Base-by-base conservation (phyloP, 768 basidiomycete species). In the Suillus subaureus region DNA sequence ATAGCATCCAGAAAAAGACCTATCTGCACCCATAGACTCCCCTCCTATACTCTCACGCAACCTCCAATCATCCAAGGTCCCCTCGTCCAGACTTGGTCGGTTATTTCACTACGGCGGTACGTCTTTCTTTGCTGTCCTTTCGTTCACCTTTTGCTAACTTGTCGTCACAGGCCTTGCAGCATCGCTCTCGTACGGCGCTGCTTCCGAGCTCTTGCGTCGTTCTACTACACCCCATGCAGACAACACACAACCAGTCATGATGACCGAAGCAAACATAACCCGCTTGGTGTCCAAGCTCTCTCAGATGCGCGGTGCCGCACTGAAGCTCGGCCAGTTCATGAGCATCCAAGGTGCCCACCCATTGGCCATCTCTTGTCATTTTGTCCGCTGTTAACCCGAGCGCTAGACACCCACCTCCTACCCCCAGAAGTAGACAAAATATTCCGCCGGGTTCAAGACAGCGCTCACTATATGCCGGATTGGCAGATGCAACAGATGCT, bases 381-480 rank as follows among this genome's bases (percentile, higher is more conserved):
- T 39, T 37, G 33, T 4, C 12, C 4, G 9, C 66, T 21, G 64
- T 60, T 60, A 18, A 61, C 21, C 16, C 16, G 23, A 40, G 40
- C 21, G 33, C 11, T 56, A 98, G 97, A 99, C 75, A 92, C 94
- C 0, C 91, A 97, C 68, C 80, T 93, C 43, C 82, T 99, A 2
- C 93, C 96, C 0, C 86, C 91, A 0, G 94, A 97, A 68, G 78
- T 98, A 4, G 96, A 98, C 72, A 84, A 86, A 62, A 91, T 99
- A 37, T 89, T 99, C 70, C 86, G 94, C 61, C 82, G 91, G 35
- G 96, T 99, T 0, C 97, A 99, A 74, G 93, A 97, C 69, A 89
- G 91, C 70, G 97, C 97, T 1, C 94, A 99, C 76, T 98, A 98
- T 75, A 99, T 99, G 97, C 97, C 97, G 0, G 91, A 97, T 70